Conservation (phyloP, 164 flowering plant genomes). For the Liquidambar formosana region DNA sequence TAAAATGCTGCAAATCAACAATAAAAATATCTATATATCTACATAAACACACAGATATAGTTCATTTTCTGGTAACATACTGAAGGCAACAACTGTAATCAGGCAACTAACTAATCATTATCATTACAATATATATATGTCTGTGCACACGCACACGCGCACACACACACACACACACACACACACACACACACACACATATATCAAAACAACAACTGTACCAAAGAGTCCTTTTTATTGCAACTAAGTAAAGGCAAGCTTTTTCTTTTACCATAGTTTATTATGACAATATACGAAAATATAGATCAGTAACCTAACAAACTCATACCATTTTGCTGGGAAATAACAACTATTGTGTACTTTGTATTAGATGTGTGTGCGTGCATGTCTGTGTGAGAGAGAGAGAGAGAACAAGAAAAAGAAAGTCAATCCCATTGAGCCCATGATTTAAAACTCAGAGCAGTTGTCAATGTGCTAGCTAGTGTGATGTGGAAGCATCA, state of each 20-base stretch:
- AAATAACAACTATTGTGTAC: no score
- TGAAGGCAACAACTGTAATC: neutral
- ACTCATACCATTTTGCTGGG: neutral
- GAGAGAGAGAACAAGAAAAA: neutral
- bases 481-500: no score
- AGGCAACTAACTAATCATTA: neutral
- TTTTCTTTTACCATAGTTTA: neutral
- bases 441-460: no score
- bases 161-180: no score
- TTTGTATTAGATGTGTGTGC: no score
- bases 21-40: neutral
- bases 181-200: no score
- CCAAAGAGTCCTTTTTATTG: no score
- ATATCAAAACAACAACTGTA: neutral
- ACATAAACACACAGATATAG: neutral
- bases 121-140: no score
- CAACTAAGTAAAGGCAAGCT: neutral
- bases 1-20: conserved; percentile 63
- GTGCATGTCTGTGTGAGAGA: neutral
- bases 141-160: no score
- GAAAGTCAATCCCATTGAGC: neutral
- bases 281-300: neutral
- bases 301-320: neutral
- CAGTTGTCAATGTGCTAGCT: no score
- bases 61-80: neutral